These are phyloP conservation scores for Wickerhamiella lipophila DNA, from an alignment of 805 yeast genomes.

Conservation along the genomic window DNA sequence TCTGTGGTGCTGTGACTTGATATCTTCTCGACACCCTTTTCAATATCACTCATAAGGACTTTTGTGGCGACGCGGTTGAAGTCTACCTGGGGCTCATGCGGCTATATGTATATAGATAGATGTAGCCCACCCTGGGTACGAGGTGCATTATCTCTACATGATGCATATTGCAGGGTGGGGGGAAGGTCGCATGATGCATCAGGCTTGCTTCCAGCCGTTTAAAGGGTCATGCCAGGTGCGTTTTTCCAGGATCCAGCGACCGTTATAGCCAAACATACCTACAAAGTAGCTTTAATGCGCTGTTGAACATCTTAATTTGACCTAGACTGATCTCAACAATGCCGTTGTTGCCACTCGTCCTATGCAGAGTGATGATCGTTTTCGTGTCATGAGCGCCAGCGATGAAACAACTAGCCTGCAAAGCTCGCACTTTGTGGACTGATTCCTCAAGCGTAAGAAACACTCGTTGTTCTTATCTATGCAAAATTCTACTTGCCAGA, in stretches of 20 bases:
- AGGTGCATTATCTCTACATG: background rate
- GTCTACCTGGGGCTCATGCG: background rate
- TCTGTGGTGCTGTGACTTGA: background rate
- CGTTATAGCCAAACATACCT: too few species aligned
- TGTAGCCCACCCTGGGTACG: background rate
- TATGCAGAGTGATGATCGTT: background rate
- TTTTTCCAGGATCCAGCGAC: too few species aligned
- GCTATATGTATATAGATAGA: background rate
- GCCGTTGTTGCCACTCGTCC: background rate
- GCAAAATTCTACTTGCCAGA: background rate
- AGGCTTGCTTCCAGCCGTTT: background rate
- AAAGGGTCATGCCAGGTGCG: background rate
- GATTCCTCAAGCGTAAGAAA: too few species aligned
- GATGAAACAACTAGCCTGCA: too few species aligned
- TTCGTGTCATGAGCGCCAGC: background rate
- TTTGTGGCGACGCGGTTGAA: background rate
- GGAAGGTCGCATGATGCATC: background rate
- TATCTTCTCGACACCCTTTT: slow-evolving; percentile 8
- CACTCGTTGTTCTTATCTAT: too few species aligned
- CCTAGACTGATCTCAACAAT: too few species aligned
- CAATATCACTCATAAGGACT: slow-evolving; percentile 5
- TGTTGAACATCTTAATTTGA: too few species aligned
- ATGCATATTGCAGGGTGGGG: background rate
- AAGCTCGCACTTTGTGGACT: too few species aligned
- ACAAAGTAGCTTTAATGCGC: too few species aligned